Base-by-base conservation (phyloP, 768 basidiomycete genomes). In the Xerocomus spinulosus region DNA sequence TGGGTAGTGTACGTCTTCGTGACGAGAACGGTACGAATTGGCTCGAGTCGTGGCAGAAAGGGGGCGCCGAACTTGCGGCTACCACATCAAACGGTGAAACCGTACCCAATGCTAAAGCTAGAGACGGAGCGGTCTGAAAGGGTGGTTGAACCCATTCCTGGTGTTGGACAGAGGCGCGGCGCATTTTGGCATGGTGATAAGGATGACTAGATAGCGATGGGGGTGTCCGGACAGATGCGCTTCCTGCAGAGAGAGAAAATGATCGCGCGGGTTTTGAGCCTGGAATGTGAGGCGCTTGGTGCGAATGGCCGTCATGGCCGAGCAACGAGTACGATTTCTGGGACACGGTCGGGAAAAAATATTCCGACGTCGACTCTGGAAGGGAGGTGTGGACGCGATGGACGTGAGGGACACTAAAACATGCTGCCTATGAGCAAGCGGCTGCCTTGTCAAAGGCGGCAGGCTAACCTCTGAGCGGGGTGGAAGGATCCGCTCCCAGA, bases 151-250 rank as follows among this genome's bases (percentile, higher is more conserved):
- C 20, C 47, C 48, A 45, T 34, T 17, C 56, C 15, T 43, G 50
- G 17, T 38, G 43, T 4, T 36, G 54, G 38, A 34, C 21, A 17
- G 17, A 37, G 14, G 48, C 21, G 14, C 42, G 44, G 39, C 46
- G 30, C 39, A 48, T 43, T 55, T 45, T 61, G 35, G 53, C 44
- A 29, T 45, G 52, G 7, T 37, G 42, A 59, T 57, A 52, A 15
- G 50, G 50, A 13, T 63, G 50, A 28, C 44, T 36, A 29, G 48
- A 51, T 43, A 37, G 15, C 12, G 52, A 41, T 36, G 39, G 23
- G 8, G 42, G 10, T 17, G 37, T 33, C 44, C 30, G 48, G 42
- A 23, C 18, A 36, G 37, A 47, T 46, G 44, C 30, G 30, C 38
- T 50, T 48, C 39, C 51, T 25, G 29, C 25, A 39, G 50, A 39